phyloP scores from a whole-genome alignment of 176 grass and related monocot genomes.

The Carex parvula region DNA sequence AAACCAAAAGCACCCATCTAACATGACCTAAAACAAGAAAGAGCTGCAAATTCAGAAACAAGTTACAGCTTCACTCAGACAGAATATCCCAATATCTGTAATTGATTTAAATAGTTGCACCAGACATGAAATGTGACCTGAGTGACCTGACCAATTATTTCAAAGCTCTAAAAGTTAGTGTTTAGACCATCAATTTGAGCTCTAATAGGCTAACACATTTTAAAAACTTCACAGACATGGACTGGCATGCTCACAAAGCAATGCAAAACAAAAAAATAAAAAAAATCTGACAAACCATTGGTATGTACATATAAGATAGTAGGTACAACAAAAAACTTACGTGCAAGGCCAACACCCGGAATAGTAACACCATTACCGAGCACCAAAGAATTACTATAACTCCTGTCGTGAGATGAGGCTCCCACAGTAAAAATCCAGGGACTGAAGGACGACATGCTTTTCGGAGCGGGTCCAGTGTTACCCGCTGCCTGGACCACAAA shows the following conservation, averaged over 20 bases:
- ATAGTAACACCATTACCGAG: slow-evolving; percentile 92
- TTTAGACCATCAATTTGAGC: neutral
- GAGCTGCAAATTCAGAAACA: neutral
- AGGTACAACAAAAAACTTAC: slow-evolving; percentile 51
- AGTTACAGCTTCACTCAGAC: neutral
- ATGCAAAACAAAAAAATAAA: slow-evolving; percentile 5
- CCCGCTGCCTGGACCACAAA: slow-evolving; percentile 98
- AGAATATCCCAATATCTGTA: neutral
- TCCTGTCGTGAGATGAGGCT: slow-evolving; percentile 91
- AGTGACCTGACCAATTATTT: neutral
- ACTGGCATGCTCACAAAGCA: neutral
- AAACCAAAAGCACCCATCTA: slow-evolving; percentile 4
- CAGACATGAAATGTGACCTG: neutral
- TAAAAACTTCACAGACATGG: neutral
- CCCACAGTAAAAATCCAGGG: slow-evolving; percentile 99
- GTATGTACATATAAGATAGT: neutral
- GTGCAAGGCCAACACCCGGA: slow-evolving; percentile 81
- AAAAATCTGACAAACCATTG: neutral
- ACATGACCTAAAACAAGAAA: neutral
- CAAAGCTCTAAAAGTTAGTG: neutral
- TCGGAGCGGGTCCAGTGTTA: slow-evolving; percentile 89
- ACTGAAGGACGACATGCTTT: slow-evolving; percentile 89
- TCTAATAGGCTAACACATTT: neutral
- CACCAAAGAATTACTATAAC: slow-evolving; percentile 73
- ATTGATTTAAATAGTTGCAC: neutral